Base-by-base conservation (phyloP, 768 basidiomycete species). In the Pulveroboletus sp. region DNA sequence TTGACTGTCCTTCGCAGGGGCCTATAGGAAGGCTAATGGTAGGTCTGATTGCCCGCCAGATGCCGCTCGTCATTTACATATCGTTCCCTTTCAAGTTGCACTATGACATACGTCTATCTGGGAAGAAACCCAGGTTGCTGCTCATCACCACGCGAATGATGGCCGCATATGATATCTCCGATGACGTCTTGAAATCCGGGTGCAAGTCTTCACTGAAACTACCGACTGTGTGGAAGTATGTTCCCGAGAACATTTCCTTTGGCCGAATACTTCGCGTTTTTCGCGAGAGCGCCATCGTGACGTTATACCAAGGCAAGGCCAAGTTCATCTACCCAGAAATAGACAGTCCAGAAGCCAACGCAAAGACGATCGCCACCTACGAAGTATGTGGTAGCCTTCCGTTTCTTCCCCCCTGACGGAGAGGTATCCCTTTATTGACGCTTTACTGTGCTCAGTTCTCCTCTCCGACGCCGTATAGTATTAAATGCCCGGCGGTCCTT, bases 161-260 rank as follows among this genome's bases (percentile, higher is more conserved):
- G 59, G 54, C 59, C 4, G 65, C 64, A 1, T 66, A 66, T 17
- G 56, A 66, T 24, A 57, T 68, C 15, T 63, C 63, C 6, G 61
- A 63, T 28, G 41, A 42, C 5, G 28, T 26, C 9, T 46, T 62
- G 42, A 27, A 54, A 6, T 50, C 56, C 5, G 52, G 46, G 30
- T 50, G 36, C 47, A 40, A 51, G 21, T 47, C 46, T 17, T 49
- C 43, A 6, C 15, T 46, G 13, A 51, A 48, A 32, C 45, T 68
- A 6, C 55, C 8, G 1, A 18, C 53, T 0, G 49, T 54, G 14
- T 66, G 65, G 65, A 52, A 53, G 27, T 48, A 51, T 37, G 14
- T 46, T 28, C 65, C 65, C 8, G 51, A 61, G 18, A 47, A 44
- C 8, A 30, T 66, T 8, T 56, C 66, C 14, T 66, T 66, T 9